Evolutionary conservation across 2,329 filamentous ascomycete genomes (phyloP), one percentile per base, ranked within the genome.

Genomic region (Arthrobotrys megalospora): DNA sequence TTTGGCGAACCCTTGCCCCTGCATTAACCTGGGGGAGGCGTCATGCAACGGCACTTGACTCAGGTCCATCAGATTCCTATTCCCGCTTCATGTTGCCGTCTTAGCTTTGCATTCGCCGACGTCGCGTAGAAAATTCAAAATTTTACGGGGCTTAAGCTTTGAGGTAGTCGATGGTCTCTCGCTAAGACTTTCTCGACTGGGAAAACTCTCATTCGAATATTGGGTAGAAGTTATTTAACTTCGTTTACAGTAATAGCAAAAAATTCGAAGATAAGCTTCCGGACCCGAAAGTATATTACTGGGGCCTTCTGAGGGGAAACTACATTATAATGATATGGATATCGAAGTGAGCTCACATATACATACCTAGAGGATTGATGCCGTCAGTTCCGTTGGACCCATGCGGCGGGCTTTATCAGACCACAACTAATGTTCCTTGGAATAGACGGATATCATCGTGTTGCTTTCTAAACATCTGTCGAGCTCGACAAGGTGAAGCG

Each of bases 1-100:
- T 69, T 69, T 69, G 69, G 45, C 69, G 69, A 73, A 73, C 21
- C 58, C 68, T 47, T 50, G 58, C 68, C 60, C 69, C 69, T 73
- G 69, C 69, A 73, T 73, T 48, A 45, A 58, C 45, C 34, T 76
- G 55, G 47, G 58, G 65, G 32, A 55, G 11, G 47, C 47, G 3
- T 28, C 60, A 68, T 41, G 41, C 10, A 50, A 52, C 36, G 43
- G 53, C 55, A 65, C 36, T 55, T 50, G 14, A 21, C 24, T 38
- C 48, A 45, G 16, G 41, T 47, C 14, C 21, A 41, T 64, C 24
- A 48, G 65, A 69, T 69, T 45, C 65, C 52, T 50, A 3, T 21
- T 34, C 21, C 50, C 52, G 65, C 48, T 53, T 69, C 65, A 47
- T 38, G 52, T 21, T 60, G 24, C 65, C 41, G n/a, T 60, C 6